These are phyloP conservation scores for Sanguinoderma infundibulare DNA, from an alignment of 1,284 basidiomycete species.

Conservation along the genomic window DNA sequence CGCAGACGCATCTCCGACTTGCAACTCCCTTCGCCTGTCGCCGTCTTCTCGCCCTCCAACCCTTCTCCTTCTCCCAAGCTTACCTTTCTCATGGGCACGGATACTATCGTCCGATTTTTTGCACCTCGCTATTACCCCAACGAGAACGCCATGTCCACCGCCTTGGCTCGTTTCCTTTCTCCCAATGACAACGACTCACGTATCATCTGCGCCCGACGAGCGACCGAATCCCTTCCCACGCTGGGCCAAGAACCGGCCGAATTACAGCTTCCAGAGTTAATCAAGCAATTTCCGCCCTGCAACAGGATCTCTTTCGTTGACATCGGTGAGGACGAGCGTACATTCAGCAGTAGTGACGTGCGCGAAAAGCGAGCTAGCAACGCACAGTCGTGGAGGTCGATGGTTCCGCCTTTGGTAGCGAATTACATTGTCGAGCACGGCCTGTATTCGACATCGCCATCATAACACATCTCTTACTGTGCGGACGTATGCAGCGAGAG, in stretches of 20 bases:
- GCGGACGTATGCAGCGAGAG: neutral
- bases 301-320: constrained; percentile 63
- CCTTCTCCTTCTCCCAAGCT: constrained; percentile 18
- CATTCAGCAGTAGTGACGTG: constrained; percentile 77
- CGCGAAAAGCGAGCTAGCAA: constrained; percentile 51
- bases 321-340: constrained; percentile 58
- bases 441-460: constrained; percentile 49
- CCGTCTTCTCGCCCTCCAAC: neutral
- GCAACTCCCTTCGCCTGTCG: neutral
- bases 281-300: constrained; percentile 54
- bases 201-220: constrained; percentile 75
- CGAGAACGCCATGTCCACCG: constrained; percentile 53
- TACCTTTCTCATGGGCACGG: constrained; percentile 65
- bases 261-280: constrained; percentile 37
- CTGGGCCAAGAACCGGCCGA: constrained; percentile 37
- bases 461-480: neutral
- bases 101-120: constrained; percentile 89
- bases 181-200: constrained; percentile 62
- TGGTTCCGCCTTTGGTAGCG: constrained; percentile 48
- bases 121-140: constrained; percentile 79
- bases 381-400: constrained; percentile 40
- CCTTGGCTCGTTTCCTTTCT: constrained; percentile 68
- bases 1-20: constrained; percentile 33
- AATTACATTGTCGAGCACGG: constrained; percentile 53
- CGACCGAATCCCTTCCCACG: constrained; percentile 21